Evolutionary conservation across 2,329 filamentous ascomycete species (phyloP), one percentile per base, ranked within the genome.

Genomic region (Beauveria sp.): DNA sequence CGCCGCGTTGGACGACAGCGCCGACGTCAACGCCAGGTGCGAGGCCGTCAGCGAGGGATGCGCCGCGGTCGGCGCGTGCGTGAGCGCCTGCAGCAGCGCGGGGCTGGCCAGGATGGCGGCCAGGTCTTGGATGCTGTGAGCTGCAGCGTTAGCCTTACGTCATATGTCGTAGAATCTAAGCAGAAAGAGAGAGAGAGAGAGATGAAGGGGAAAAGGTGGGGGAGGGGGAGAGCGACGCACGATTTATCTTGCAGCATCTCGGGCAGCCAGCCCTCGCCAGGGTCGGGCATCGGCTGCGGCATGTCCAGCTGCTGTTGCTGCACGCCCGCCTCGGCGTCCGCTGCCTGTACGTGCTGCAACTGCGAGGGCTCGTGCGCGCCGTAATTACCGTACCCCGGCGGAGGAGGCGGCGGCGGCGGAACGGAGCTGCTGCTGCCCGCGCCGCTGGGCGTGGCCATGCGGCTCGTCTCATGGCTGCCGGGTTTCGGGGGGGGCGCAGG

Each of bases 211-310:
- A 24, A 28, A 28, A 55, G 14, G 26, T n/a, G 37, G 18, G n/a
- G 18, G 22, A 24, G 22, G 5, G 26, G 54, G 55, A 50, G 52
- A 59, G 61, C 16, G 48, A 51, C 84, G 65, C 78, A 96, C 91
- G 90, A 87, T 77, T 94, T 96, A 69, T 94, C 89, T 69, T 89
- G 84, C 2, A 97, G 76, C 14, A 85, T 77, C 63, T 84, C 82
- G 1, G 92, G 92, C 3, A 96, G 79, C 92, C 92, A 96, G 64
- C 86, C 83, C 57, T 89, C 85, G 22, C 86, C 84, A 0, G 84
- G 84, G 66, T 87, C 85, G 3, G 79, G 75, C 46, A 79, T 75
- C 2, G 72, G 69, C 18, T 76, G 72, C 44, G 75, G 69, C n/a
- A 69, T 64, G 47, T 65, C 64, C 10, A 67, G 58, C 37, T 63